Percentiles rank a stretch among this genome's conserved stretches.
Conservation (phyloP, 495 filamentous ascomycete genomes). For the Talaromyces trachyspermus region DNA sequence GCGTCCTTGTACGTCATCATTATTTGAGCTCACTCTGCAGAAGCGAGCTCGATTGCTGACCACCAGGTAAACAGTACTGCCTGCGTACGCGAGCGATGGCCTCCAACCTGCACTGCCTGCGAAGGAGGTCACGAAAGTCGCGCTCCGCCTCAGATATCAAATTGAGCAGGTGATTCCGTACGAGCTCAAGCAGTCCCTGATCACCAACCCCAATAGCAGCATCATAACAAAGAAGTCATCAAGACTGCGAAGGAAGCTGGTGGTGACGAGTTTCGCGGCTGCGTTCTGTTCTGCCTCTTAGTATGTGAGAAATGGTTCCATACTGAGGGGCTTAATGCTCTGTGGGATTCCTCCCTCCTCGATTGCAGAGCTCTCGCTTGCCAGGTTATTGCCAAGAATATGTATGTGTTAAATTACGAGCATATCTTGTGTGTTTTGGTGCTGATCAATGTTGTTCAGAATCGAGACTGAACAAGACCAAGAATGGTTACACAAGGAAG, state of each 20-base stretch:
- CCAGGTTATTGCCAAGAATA: slow-evolving; percentile 88
- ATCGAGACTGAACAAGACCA: slow-evolving; percentile 80
- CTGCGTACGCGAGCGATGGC: slow-evolving; percentile 29
- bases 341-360: slow-evolving; percentile 88
- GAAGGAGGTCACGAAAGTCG: slow-evolving; percentile 74
- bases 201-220: slow-evolving; percentile 73
- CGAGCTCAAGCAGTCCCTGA: slow-evolving; percentile 63
- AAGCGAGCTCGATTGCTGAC: slow-evolving; percentile 15
- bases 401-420: slow-evolving; percentile 37
- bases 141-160: slow-evolving; percentile 82
- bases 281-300: slow-evolving; percentile 79
- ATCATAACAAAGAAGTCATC: slow-evolving; percentile 78
- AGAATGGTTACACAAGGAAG: slow-evolving; percentile 64
- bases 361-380: slow-evolving; percentile 72
- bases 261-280: slow-evolving; percentile 63
- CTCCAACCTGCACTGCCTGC: slow-evolving; percentile 45
- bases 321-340: slow-evolving; percentile 67
- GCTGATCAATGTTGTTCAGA: slow-evolving; percentile 20
- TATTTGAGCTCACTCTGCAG: background rate
- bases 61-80: slow-evolving; percentile 21
- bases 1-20: slow-evolving; percentile 29
- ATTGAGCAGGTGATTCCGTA: slow-evolving; percentile 83
- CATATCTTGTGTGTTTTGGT: background rate
- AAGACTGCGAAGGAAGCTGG: slow-evolving; percentile 73
- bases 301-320: slow-evolving; percentile 90